Base-by-base conservation (phyloP, 306 rosid species). In the Potentilla sterilis region DNA sequence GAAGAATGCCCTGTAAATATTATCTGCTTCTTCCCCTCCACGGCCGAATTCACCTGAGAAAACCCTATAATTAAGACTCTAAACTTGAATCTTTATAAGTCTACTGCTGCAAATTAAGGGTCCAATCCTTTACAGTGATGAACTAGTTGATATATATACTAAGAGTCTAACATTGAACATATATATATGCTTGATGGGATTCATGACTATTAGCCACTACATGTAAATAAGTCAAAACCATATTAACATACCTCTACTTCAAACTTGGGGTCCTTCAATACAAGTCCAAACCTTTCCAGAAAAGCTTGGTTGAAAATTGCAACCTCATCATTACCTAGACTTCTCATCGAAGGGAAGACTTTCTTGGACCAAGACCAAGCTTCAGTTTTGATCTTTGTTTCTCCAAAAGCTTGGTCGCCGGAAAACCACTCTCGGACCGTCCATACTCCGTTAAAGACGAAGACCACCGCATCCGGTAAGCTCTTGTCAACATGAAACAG, bases 1-100 rank as follows among this genome's bases (percentile, higher is more conserved):
- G 84, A 61, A 11, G 96, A 86, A 77, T 92, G 93, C 6, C 98
- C 98, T 0, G 97, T 80, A 41, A 95, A 90, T 74, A 90, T 79
- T 51, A 95, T 54, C 40, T 54, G 75, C 78, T 81, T 92, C 55
- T 68, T 58, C 5, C 54, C 79, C 7, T 4, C 7, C n/a, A 76
- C 34, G 11, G 86, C 87, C 16, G 6, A 78, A 1, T 16, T 18
- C 78, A 89, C 96, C 98, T 93, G 83, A 78, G 14, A 59, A 77
- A 61, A 11, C 16, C n/a, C 24, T 52, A 32, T 14, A 34, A 28
- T 13, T 61, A 21, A 54, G 28, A 54, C 0, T 64, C n/a, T 35
- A 18, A 35, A 7, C 42, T 61, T 15, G 11, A 35, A 0, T 35
- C 69, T 37, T 6, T 37, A 6, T 2, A 4, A 63, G 3, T 63